Evolutionary conservation across 805 yeast genomes (phyloP).

Genomic region (Saccharomycopsis capsularis): DNA sequence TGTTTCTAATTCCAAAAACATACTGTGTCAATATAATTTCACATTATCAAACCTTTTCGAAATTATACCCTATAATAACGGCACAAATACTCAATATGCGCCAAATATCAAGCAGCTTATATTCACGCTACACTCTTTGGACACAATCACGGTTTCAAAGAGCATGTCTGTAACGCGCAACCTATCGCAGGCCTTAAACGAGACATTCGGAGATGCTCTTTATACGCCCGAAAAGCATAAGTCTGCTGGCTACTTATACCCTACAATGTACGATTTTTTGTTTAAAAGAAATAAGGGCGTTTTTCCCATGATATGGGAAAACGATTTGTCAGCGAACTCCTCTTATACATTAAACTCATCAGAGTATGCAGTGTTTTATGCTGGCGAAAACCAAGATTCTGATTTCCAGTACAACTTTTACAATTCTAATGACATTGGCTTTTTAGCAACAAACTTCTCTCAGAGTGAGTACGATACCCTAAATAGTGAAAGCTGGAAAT

Average conservation of each 20-base stretch:
- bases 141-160: not conserved
- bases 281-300: not conserved
- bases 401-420: not conserved
- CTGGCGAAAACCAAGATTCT: too few relatives aligned
- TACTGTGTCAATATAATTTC: not conserved
- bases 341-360: not conserved
- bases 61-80: not conserved
- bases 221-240: not conserved
- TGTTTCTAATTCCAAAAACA: not conserved
- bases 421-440: not conserved
- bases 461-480: not conserved
- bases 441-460: not conserved
- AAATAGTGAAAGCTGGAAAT: constrained; percentile 8
- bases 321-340: not conserved
- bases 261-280: constrained; percentile 4
- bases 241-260: not conserved
- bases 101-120: not conserved
- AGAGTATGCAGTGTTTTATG: not conserved
- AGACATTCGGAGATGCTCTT: not conserved
- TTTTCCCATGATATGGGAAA: constrained; percentile 12
- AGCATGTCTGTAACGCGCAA: not conserved
- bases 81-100: not conserved
- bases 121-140: not conserved
- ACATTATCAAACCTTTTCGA: not conserved
- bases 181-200: not conserved